phyloP scores from a whole-genome alignment of 2,329 filamentous ascomycete genomes.

The Xylariaceae sp. region DNA sequence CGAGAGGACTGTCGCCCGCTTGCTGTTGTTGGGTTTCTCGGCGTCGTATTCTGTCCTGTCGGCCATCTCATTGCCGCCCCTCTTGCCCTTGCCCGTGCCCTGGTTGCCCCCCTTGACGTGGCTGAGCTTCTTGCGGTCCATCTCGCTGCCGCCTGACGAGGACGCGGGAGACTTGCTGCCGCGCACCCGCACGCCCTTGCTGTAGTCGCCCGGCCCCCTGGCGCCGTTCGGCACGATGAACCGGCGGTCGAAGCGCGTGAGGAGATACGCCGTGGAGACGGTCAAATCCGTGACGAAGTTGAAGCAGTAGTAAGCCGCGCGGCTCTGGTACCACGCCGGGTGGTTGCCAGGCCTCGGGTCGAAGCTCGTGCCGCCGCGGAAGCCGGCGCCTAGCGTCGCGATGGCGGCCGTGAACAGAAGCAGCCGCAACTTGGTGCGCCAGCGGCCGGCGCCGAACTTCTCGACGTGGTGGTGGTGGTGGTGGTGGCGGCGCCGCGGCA shows the following conservation, averaged over 20 bases:
- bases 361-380: constrained; percentile 67
- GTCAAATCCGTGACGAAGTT: constrained; percentile 77
- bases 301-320: constrained; percentile 79
- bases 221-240: constrained; percentile 78
- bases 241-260: constrained; percentile 73
- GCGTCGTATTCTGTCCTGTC: too few species aligned
- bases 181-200: constrained; percentile 16
- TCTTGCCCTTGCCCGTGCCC: constrained; percentile 10
- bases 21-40: constrained; percentile 11
- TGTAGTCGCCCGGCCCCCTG: constrained; percentile 60
- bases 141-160: constrained; percentile 10
- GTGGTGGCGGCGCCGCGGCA: too few species aligned
- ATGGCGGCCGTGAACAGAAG: constrained; percentile 64
- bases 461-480: constrained; percentile 51
- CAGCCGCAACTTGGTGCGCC: constrained; percentile 70
- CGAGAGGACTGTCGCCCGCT: background rate
- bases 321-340: constrained; percentile 73
- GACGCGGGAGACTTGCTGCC: constrained; percentile 3
- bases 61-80: background rate
- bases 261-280: constrained; percentile 70
- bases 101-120: background rate
- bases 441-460: constrained; percentile 70
- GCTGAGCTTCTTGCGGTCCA: constrained; percentile 14
- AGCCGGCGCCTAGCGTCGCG: constrained; percentile 71
- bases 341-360: constrained; percentile 53